These are phyloP conservation scores for Talaromyces sp. DNA, from an alignment of 2,329 filamentous ascomycete genomes.

Conservation along the genomic window DNA sequence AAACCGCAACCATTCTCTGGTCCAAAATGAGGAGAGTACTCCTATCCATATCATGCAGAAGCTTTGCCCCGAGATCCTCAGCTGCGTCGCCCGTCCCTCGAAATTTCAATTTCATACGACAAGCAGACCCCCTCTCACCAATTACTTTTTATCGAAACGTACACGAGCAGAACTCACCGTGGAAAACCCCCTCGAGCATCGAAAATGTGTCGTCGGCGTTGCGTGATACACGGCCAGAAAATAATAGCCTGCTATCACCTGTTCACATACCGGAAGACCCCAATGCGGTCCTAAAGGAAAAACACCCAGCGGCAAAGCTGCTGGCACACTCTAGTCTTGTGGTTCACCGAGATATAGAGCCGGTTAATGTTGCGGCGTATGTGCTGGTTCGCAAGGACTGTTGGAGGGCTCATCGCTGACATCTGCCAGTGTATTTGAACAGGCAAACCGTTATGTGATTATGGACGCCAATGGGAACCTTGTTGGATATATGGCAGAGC, in stretches of 20 bases:
- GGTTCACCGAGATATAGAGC: constrained; percentile 58
- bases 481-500: constrained; percentile 60
- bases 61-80: constrained; percentile 16
- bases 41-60: neutral
- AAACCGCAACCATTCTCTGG: neutral
- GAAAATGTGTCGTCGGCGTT: constrained; percentile 28
- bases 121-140: constrained; percentile 14
- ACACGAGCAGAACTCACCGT: constrained; percentile 2
- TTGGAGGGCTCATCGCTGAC: neutral
- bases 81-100: constrained; percentile 25
- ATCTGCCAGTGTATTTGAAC: constrained; percentile 52
- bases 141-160: neutral
- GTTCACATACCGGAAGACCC: constrained; percentile 59
- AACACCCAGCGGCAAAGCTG: constrained; percentile 54
- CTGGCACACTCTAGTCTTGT: constrained; percentile 58
- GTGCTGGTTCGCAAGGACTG: constrained; percentile 11
- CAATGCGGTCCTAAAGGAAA: constrained; percentile 52
- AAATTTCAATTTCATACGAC: constrained; percentile 23
- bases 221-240: constrained; percentile 39
- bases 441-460: constrained; percentile 62
- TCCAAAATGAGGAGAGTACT: neutral
- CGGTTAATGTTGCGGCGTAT: constrained; percentile 59
- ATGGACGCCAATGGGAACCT: constrained; percentile 60
- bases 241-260: constrained; percentile 51
- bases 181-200: neutral